Conservation (phyloP, 2,329 filamentous ascomycete species). For the Chaetoscypha palmicola region DNA sequence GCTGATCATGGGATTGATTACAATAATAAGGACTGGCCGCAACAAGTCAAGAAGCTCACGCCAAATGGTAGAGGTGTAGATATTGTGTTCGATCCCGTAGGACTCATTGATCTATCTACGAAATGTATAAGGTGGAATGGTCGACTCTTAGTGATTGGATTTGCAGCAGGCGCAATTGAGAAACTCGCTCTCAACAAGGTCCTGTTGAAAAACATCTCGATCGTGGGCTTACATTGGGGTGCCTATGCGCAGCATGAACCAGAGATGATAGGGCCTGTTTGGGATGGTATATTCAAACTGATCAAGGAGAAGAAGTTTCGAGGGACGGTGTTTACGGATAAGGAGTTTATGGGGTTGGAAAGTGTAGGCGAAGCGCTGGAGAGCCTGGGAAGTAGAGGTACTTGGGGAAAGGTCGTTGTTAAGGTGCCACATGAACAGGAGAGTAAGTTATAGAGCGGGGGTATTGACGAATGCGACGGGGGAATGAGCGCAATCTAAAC, state of each 20-base stretch:
- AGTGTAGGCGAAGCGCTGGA: conserved; percentile 68
- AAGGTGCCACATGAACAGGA: conserved; percentile 65
- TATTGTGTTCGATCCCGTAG: conserved; percentile 92
- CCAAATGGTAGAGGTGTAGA: conserved; percentile 67
- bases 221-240: conserved; percentile 91
- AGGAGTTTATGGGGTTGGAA: conserved; percentile 76
- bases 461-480: no score
- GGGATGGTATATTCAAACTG: conserved; percentile 73
- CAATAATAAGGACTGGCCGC: conserved; percentile 54
- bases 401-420: conserved; percentile 95
- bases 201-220: conserved; percentile 82
- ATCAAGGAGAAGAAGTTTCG: conserved; percentile 72
- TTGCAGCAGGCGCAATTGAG: conserved; percentile 80
- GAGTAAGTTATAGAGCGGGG: conserved; percentile 49
- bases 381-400: conserved; percentile 71
- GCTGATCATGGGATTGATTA: conserved; percentile 83
- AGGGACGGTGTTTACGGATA: conserved; percentile 76
- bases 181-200: conserved; percentile 91
- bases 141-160: conserved; percentile 79
- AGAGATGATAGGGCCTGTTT: conserved; percentile 64
- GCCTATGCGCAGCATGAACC: conserved; percentile 69
- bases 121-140: conserved; percentile 96
- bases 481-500: no score
- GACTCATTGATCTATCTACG: conserved; percentile 76
- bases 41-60: conserved; percentile 68